Conservation (phyloP, 2,329 filamentous ascomycete species). For the Botrytis medusae region DNA sequence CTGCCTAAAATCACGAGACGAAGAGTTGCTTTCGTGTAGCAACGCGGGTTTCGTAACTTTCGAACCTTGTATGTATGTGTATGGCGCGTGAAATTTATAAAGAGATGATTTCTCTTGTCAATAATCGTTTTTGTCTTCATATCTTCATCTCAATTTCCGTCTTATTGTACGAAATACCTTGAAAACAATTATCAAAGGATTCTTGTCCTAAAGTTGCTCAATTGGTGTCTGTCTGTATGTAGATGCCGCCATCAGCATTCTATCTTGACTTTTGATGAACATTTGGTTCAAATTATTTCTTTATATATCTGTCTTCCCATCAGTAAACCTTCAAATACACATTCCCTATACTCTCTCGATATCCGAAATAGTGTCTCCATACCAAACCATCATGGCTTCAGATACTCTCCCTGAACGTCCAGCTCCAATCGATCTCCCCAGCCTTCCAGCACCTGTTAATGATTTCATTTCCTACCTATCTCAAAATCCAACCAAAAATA, state of each 20-base stretch:
- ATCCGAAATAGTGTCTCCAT: neutral
- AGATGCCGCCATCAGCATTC: neutral
- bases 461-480: conserved; percentile 51
- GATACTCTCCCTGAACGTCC: neutral
- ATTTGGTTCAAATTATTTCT: neutral
- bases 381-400: conserved; percentile 8
- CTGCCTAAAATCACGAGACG: conserved; percentile 15
- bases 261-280: neutral
- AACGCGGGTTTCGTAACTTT: neutral
- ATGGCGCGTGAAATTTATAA: neutral
- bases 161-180: too few species aligned
- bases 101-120: neutral
- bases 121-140: neutral
- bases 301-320: neutral
- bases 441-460: conserved; percentile 33
- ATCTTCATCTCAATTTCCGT: neutral
- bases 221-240: neutral
- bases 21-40: conserved; percentile 4
- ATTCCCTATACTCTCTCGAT: neutral
- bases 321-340: neutral
- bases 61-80: neutral
- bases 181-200: neutral
- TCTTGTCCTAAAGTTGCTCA: neutral
- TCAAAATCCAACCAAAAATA: conserved; percentile 51
- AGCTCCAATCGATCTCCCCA: conserved; percentile 31